A percentile compares a stretch with the other conserved stretches of the same genome.
phyloP scores from a whole-genome alignment of 176 grass and related monocot species.

The Luzula sylvatica region DNA sequence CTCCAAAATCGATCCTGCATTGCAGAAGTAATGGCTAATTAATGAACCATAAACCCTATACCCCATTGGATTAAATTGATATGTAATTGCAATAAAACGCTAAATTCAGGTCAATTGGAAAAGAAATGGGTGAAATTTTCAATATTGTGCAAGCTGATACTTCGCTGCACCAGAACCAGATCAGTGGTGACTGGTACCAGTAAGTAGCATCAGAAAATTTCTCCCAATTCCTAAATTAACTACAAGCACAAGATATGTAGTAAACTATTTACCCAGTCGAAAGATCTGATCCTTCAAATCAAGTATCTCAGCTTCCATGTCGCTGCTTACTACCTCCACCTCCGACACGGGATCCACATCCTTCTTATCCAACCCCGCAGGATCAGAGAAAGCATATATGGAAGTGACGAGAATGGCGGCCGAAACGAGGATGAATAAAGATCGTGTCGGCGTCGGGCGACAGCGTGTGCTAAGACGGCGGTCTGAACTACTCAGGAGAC shows the following conservation, averaged over 20 bases:
- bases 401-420: slow-evolving; percentile 29
- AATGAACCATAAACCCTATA: background rate
- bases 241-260: too few relatives aligned
- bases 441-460: background rate
- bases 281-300: slow-evolving; percentile 42
- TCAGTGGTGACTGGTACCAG: too few relatives aligned
- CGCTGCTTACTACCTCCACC: slow-evolving; percentile 11
- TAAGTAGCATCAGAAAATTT: too few relatives aligned
- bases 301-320: slow-evolving; percentile 38
- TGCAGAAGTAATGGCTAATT: background rate
- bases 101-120: background rate
- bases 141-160: too few relatives aligned
- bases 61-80: too few relatives aligned
- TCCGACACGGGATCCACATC: background rate
- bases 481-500: background rate
- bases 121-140: too few relatives aligned
- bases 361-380: background rate
- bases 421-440: slow-evolving; percentile 23
- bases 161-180: too few relatives aligned
- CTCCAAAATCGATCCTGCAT: slow-evolving; percentile 46
- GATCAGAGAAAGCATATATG: slow-evolving; percentile 27
- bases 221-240: too few relatives aligned
- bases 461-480: background rate
- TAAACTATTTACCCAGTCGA: slow-evolving; percentile 41
- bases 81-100: too few relatives aligned